Evolutionary conservation across 139 green algal genomes (phyloP).

Genomic region (Marvania coccoides): DNA sequence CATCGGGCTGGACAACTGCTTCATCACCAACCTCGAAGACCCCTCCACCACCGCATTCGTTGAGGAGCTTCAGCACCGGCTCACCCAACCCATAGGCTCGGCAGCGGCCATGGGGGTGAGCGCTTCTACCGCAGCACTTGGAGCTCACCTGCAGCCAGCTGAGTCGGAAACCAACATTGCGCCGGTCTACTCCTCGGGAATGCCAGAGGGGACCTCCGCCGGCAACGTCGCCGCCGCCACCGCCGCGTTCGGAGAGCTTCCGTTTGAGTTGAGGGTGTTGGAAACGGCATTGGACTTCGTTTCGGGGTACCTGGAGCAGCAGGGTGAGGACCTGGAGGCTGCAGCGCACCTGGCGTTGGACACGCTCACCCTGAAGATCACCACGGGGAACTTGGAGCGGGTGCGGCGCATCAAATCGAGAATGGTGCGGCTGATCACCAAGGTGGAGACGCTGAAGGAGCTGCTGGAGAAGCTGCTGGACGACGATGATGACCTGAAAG

Average conservation of each 20-base stretch:
- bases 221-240: background rate
- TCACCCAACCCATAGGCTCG: background rate
- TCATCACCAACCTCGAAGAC: slow-evolving; percentile 26
- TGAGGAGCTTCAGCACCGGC: slow-evolving; percentile 29
- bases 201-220: background rate
- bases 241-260: slow-evolving; percentile 8
- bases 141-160: background rate
- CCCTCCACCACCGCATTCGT: slow-evolving; percentile 22
- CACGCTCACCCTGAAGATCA: slow-evolving; percentile 67
- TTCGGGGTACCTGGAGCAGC: slow-evolving; percentile 49
- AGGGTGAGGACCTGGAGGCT: slow-evolving; percentile 66
- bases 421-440: slow-evolving; percentile 25
- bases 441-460: slow-evolving; percentile 34
- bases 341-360: slow-evolving; percentile 73
- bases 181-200: background rate
- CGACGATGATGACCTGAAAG: slow-evolving; percentile 53
- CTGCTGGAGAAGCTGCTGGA: slow-evolving; percentile 50
- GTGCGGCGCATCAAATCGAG: slow-evolving; percentile 78
- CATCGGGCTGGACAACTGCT: slow-evolving; percentile 14
- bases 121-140: background rate
- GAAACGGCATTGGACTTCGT: slow-evolving; percentile 36
- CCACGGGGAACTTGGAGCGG: slow-evolving; percentile 69
- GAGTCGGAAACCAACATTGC: too few species aligned
- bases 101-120: background rate
- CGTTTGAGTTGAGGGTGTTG: slow-evolving; percentile 43